These are phyloP conservation scores for Botrytis squamosa DNA, from an alignment of 2,329 filamentous ascomycete species.

Conservation along the genomic window DNA sequence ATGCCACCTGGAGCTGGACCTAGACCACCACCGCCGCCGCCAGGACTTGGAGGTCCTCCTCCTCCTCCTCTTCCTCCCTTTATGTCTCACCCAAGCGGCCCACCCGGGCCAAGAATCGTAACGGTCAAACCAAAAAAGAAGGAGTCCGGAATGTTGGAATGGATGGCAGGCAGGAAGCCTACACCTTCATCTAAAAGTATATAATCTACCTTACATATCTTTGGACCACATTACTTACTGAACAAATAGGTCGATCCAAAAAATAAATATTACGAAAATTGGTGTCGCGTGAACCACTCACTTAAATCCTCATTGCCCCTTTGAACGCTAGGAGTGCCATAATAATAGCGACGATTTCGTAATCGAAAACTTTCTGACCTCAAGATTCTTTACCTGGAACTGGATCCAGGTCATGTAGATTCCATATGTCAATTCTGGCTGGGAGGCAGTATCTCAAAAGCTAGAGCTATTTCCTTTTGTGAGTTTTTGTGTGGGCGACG, in stretches of 20 bases:
- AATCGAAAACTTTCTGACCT: constrained; percentile 9
- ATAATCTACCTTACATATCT: not conserved
- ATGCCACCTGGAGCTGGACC: constrained; percentile 10
- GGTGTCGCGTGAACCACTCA: constrained; percentile 31
- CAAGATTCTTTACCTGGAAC: constrained; percentile 32
- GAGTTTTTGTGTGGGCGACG: constrained; percentile 24
- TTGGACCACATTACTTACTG: constrained; percentile 16
- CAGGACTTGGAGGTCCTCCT: constrained; percentile 14
- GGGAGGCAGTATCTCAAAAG: not conserved
- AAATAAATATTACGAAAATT: constrained; percentile 30
- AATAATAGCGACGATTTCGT: constrained; percentile 18
- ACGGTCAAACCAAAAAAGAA: constrained; percentile 23
- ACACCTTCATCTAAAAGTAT: constrained; percentile 37
- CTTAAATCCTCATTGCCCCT: not conserved
- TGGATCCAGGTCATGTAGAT: constrained; percentile 45
- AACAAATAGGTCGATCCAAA: constrained; percentile 34
- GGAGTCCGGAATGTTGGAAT: constrained; percentile 31
- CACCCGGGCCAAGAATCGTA: constrained; percentile 10
- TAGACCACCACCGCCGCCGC: constrained; percentile 24
- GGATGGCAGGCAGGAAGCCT: constrained; percentile 34
- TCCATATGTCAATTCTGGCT: constrained; percentile 21
- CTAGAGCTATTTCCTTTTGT: constrained; percentile 5
- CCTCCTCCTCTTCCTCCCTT: constrained; percentile 15
- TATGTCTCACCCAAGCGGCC: constrained; percentile 13
- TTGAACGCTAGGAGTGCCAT: constrained; percentile 10